Percentiles rank a stretch among this genome's conserved stretches.
These are phyloP conservation scores for Cyclaneusma minus DNA, from an alignment of 2,329 filamentous ascomycete species.

Conservation along the genomic window DNA sequence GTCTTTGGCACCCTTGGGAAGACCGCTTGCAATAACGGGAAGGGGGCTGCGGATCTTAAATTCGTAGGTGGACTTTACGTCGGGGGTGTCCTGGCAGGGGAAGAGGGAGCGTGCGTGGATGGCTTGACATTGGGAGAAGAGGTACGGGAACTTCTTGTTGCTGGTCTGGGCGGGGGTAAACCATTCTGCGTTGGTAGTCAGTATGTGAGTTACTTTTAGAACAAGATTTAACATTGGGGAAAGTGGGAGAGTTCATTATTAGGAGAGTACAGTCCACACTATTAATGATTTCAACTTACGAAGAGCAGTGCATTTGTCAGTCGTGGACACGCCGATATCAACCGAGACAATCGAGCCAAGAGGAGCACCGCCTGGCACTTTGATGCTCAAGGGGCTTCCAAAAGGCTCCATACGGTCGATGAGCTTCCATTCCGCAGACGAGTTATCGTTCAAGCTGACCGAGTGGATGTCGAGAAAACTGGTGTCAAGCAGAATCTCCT, in stretches of 20 bases:
- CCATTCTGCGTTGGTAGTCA: no score
- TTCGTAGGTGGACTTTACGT: slow-evolving; percentile 88
- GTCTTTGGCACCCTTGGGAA: slow-evolving; percentile 38
- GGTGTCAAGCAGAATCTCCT: slow-evolving; percentile 78
- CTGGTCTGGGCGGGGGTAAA: slow-evolving; percentile 84
- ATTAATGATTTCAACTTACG: no score
- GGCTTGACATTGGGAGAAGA: slow-evolving; percentile 96
- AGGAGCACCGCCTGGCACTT: slow-evolving; percentile 36
- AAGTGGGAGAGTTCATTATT: no score
- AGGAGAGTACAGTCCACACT: no score
- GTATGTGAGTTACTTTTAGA: no score
- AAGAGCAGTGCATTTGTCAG: slow-evolving; percentile 74
- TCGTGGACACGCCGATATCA: slow-evolving; percentile 63
- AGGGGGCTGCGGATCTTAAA: slow-evolving; percentile 79
- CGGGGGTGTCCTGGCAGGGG: slow-evolving; percentile 93
- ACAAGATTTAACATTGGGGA: no score
- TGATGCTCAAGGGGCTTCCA: slow-evolving; percentile 53
- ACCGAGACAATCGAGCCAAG: slow-evolving; percentile 37
- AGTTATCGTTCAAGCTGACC: slow-evolving; percentile 52
- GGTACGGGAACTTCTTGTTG: slow-evolving; percentile 91
- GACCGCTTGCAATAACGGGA: slow-evolving; percentile 82
- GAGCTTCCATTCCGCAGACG: slow-evolving; percentile 45
- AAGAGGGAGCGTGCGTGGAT: slow-evolving; percentile 91
- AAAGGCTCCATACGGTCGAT: slow-evolving; percentile 58
- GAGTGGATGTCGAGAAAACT: slow-evolving; percentile 61